Evolutionary conservation across 768 basidiomycete genomes (phyloP), one percentile per base, ranked within the genome.

Genomic region (Tulasnella sp.): DNA sequence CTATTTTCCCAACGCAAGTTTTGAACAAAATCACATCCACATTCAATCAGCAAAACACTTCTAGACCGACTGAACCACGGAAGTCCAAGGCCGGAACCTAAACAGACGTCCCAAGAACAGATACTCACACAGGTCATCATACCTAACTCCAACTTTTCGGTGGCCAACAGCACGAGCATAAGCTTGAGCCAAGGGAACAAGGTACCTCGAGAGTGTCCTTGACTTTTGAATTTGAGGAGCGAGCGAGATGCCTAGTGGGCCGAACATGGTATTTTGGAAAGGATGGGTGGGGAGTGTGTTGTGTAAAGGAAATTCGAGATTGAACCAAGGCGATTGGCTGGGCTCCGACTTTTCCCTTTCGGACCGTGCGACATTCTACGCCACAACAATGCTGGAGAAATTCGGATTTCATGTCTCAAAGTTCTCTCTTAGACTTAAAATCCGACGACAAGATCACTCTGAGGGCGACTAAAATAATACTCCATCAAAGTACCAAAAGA

Each of bases 51-150:
- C 19, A 40, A 6, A 40, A 5, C n/a, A 6, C 27, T 25, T 40
- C n/a, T 25, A 6, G n/a, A 40, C 27, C 39, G 39, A 10, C 6
- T 40, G 39, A n/a, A 6, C 39, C 10, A 10, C 12, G 5, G 22
- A 34, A 49, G 12, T 20, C 45, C 51, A 50, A 47, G 42, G 50
- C 50, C 58, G 34, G 45, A 57, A 47, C n/a, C n/a, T n/a, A n/a
- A n/a, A n/a, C n/a, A n/a, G n/a, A n/a, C n/a, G n/a, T n/a, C n/a
- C n/a, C n/a, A 24, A 50, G 16, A 41, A 10, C 9, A 5, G 16
- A 24, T 12, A 76, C 87, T 66, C 59, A 90, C 87, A 71, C 62
- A 99, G 77, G 74, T 99, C 93, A 65, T 99, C 93, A 65, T 95
- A 92, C 62, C 75, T 79, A 68, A 96, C 77, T 58, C 93, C 93